Evolutionary conservation across 768 basidiomycete genomes (phyloP).

Genomic region (Cubamyces sp.): DNA sequence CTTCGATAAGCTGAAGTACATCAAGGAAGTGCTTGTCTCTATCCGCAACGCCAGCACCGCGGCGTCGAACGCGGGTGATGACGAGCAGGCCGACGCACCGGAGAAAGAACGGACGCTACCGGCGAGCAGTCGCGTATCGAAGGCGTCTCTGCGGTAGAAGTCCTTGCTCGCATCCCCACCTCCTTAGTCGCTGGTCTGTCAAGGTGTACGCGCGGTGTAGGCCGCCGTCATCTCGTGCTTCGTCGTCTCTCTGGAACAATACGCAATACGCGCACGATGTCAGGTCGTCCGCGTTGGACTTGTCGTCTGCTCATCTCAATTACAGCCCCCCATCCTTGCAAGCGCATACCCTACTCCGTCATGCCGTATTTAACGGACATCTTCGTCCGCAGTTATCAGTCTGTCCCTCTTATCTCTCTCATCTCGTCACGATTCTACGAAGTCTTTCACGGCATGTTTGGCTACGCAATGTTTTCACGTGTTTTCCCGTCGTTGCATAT

Average conservation of each 20-base stretch:
- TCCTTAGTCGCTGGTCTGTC: not conserved
- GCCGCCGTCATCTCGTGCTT: not conserved
- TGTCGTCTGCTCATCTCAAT: slow-evolving; percentile 5
- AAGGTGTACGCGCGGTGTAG: slow-evolving; percentile 1
- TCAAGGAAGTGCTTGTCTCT: slow-evolving; percentile 79
- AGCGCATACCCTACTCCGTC: not conserved
- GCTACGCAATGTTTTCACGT: not conserved
- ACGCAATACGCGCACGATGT: slow-evolving; percentile 12
- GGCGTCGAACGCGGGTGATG: not conserved
- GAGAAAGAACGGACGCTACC: slow-evolving; percentile 8
- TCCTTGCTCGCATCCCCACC: not conserved
- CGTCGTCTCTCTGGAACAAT: not conserved
- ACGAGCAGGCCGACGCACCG: not conserved
- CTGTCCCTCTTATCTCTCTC: not conserved
- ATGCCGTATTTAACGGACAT: not conserved
- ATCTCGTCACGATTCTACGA: not conserved
- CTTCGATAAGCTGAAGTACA: slow-evolving; percentile 83
- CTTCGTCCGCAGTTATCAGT: not conserved
- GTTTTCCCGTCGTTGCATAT: not conserved
- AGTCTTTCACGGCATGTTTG: not conserved
- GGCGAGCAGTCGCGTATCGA: slow-evolving; percentile 25
- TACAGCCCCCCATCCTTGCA: not conserved
- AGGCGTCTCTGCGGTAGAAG: slow-evolving; percentile 25
- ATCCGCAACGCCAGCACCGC: slow-evolving; percentile 64
- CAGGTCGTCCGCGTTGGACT: slow-evolving; percentile 16